Percentiles rank a stretch among this genome's conserved stretches.
phyloP scores from a whole-genome alignment of 148 eudicot genomes.

The Beta vulgaris region DNA sequence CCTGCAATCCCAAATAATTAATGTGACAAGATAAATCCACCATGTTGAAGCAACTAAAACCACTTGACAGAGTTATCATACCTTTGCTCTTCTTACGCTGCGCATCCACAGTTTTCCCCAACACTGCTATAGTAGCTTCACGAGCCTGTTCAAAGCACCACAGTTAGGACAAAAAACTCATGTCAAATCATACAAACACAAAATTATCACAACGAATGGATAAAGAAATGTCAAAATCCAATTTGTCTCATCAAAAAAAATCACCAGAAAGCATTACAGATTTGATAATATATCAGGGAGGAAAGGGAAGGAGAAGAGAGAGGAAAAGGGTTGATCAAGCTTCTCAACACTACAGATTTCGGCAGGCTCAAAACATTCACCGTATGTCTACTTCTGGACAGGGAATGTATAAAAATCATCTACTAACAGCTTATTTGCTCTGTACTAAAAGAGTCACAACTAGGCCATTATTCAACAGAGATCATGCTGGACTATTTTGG shows the following conservation, averaged over 20 bases:
- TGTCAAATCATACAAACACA: not conserved
- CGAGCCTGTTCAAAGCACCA: slow-evolving; percentile 52
- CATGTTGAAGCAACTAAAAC: not conserved
- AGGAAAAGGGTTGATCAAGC: no score
- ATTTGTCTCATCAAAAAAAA: not conserved
- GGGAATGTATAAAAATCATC: no score
- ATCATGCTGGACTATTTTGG: no score
- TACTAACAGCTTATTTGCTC: no score
- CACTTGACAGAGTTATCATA: slow-evolving; percentile 22
- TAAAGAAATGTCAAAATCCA: not conserved
- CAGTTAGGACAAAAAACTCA: slow-evolving; percentile 4
- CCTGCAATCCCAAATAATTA: not conserved
- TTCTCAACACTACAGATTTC: no score
- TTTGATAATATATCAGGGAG: no score
- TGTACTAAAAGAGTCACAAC: no score
- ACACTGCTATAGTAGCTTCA: slow-evolving; percentile 66
- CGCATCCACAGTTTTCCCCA: slow-evolving; percentile 79
- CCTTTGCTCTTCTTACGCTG: slow-evolving; percentile 96
- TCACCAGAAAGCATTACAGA: not conserved
- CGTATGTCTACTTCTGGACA: no score
- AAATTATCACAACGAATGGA: not conserved
- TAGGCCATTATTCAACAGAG: no score
- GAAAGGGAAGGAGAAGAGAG: no score
- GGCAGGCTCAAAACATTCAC: no score
- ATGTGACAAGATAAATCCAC: not conserved